phyloP scores from a whole-genome alignment of 2,329 filamentous ascomycete species.

The Dactylellina sp. region DNA sequence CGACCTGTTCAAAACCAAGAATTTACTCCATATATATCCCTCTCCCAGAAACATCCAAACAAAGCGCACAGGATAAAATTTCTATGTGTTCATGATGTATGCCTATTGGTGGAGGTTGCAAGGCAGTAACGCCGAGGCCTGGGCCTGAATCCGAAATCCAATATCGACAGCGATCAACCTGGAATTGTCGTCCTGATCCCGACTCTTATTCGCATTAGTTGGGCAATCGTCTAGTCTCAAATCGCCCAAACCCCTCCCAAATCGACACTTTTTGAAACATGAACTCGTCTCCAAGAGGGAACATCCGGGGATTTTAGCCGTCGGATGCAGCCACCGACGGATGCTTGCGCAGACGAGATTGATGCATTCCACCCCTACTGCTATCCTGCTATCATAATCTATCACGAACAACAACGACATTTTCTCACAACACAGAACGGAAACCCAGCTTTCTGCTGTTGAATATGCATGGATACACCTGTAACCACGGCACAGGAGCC shows the following conservation, averaged over 20 bases:
- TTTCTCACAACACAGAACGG: not conserved
- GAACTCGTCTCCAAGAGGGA: slow-evolving; percentile 48
- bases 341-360: slow-evolving; percentile 14
- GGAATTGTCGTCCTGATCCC: not conserved
- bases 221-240: not conserved
- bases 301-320: slow-evolving; percentile 55
- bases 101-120: no score
- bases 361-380: not conserved
- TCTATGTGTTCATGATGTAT: no score
- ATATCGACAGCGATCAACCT: not conserved
- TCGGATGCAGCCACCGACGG: slow-evolving; percentile 55
- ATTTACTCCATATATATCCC: no score
- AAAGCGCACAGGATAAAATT: no score
- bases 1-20: no score
- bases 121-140: no score
- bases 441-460: no score
- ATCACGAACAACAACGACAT: slow-evolving; percentile 12
- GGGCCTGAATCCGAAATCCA: no score
- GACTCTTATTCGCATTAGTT: not conserved
- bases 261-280: slow-evolving; percentile 28
- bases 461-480: not conserved
- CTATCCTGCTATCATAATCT: not conserved
- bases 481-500: not conserved
- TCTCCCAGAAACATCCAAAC: no score
- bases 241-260: not conserved